Evolutionary conservation across 2,329 filamentous ascomycete genomes (phyloP).

Genomic region (Phialocephala subalpina): DNA sequence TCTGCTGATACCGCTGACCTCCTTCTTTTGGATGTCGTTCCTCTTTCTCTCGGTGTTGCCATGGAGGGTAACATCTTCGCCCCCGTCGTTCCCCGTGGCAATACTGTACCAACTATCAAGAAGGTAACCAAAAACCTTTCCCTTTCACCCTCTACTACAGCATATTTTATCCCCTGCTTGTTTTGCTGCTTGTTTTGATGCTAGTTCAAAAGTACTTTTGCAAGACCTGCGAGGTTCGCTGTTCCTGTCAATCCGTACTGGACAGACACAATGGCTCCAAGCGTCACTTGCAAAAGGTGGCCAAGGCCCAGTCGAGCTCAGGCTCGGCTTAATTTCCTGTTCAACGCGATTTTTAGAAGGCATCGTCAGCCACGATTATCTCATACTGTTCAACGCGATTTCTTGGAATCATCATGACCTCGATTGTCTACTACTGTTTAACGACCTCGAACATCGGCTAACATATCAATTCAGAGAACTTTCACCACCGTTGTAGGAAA

Average conservation of each 20-base stretch:
- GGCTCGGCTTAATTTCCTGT: too few species aligned
- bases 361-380: too few species aligned
- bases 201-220: too few species aligned
- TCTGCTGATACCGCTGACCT: slow-evolving; percentile 94
- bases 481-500: slow-evolving; percentile 86
- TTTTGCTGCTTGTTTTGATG: too few species aligned
- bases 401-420: slow-evolving; percentile 23
- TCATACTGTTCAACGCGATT: slow-evolving; percentile 20
- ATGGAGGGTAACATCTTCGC: slow-evolving; percentile 99
- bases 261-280: too few species aligned
- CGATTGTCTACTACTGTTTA: not conserved
- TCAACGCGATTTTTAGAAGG: too few species aligned
- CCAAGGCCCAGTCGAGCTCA: too few species aligned
- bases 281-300: too few species aligned
- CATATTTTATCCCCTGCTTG: too few species aligned
- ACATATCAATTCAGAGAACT: slow-evolving; percentile 53
- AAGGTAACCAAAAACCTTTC: not conserved
- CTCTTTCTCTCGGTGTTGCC: slow-evolving; percentile 96
- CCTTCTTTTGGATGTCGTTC: slow-evolving; percentile 93
- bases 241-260: too few species aligned
- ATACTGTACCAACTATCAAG: slow-evolving; percentile 56
- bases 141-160: too few species aligned
- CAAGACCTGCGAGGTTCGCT: too few species aligned
- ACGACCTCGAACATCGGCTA: not conserved
- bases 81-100: slow-evolving; percentile 83